phyloP scores from a whole-genome alignment of 2,329 filamentous ascomycete genomes.

The Cladophialophora immunda region DNA sequence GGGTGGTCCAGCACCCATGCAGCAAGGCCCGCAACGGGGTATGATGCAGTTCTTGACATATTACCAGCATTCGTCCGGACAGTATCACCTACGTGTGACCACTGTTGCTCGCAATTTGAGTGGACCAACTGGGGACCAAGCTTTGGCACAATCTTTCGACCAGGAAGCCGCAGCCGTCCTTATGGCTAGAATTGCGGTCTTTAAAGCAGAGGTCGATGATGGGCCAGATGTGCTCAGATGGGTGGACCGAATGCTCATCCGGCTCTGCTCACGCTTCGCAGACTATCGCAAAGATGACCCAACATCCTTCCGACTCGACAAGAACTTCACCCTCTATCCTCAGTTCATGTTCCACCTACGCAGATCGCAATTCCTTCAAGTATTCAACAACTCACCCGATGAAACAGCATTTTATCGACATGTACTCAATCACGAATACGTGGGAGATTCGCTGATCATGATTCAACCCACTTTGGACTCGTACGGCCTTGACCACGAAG shows the following conservation, averaged over 20 bases:
- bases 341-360: slow-evolving; percentile 99
- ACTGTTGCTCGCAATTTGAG: slow-evolving; percentile 91
- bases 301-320: slow-evolving; percentile 94
- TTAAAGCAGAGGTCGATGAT: slow-evolving; percentile 98
- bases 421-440: slow-evolving; percentile 95
- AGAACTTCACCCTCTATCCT: slow-evolving; percentile 98
- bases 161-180: slow-evolving; percentile 97
- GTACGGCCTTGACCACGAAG: slow-evolving; percentile 96
- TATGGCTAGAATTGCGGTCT: slow-evolving; percentile 99
- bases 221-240: slow-evolving; percentile 97
- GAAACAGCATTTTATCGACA: slow-evolving; percentile 99
- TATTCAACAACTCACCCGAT: slow-evolving; percentile 99
- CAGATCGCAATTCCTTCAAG: slow-evolving; percentile 95
- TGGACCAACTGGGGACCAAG: slow-evolving; percentile 91
- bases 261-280: slow-evolving; percentile 93
- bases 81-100: slow-evolving; percentile 95
- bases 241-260: slow-evolving; percentile 98
- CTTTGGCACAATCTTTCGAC: slow-evolving; percentile 95
- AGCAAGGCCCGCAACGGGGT: slow-evolving; percentile 86
- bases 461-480: slow-evolving; percentile 97
- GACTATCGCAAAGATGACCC: slow-evolving; percentile 99
- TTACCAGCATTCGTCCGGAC: slow-evolving; percentile 95
- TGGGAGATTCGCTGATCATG: slow-evolving; percentile 96
- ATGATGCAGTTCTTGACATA: slow-evolving; percentile 99
- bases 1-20: slow-evolving; percentile 83